These are phyloP conservation scores for Xylaria sp. DNA, from an alignment of 2,329 filamentous ascomycete species.

Conservation along the genomic window DNA sequence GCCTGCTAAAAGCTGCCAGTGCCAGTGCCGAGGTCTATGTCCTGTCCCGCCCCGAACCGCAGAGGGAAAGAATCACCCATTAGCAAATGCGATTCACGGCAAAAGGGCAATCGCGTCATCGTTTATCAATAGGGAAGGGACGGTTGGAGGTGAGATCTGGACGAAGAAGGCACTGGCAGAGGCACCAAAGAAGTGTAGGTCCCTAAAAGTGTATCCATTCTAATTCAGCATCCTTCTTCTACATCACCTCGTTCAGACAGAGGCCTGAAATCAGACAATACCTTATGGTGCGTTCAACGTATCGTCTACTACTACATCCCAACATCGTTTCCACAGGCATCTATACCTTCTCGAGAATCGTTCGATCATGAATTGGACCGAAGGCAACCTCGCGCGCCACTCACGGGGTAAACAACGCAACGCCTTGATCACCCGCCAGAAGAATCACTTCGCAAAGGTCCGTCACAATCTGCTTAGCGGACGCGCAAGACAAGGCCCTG, in stretches of 20 bases:
- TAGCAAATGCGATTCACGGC: neutral
- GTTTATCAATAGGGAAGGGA: neutral
- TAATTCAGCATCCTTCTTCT: neutral
- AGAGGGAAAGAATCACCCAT: neutral
- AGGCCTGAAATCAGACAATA: neutral
- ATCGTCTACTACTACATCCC: neutral
- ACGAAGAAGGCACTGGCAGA: neutral
- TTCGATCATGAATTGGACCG: slow-evolving; percentile 49
- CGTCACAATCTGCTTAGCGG: slow-evolving; percentile 32
- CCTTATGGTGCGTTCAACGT: neutral
- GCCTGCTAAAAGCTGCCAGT: neutral
- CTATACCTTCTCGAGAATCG: slow-evolving; percentile 7
- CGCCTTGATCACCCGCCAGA: slow-evolving; percentile 37
- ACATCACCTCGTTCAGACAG: neutral
- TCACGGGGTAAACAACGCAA: slow-evolving; percentile 34
- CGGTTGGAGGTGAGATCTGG: neutral
- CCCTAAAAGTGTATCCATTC: neutral
- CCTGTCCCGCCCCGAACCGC: neutral
- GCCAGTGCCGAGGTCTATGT: neutral
- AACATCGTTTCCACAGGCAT: slow-evolving; percentile 16
- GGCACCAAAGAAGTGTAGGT: neutral
- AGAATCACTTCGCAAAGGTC: slow-evolving; percentile 43
- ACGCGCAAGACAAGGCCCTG: slow-evolving; percentile 30
- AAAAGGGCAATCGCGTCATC: neutral
- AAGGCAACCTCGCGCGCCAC: slow-evolving; percentile 41